A percentile compares a stretch with the other conserved stretches of the same genome.
Evolutionary conservation across 805 yeast species (phyloP).

Genomic region (Ogataea pignaliae): DNA sequence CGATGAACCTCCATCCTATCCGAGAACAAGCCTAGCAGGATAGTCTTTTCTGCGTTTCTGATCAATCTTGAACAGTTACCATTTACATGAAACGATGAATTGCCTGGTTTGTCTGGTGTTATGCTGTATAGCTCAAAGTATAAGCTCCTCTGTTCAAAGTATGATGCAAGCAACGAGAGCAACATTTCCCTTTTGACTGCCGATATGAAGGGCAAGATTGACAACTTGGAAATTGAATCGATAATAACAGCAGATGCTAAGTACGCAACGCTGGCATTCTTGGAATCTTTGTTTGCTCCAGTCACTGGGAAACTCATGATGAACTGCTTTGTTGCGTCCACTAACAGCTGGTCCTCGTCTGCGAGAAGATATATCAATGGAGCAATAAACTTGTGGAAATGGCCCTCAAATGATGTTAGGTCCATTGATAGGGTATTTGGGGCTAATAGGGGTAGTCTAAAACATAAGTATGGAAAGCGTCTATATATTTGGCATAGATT

Average conservation of each 20-base stretch:
- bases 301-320: conserved; percentile 29
- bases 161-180: conserved; percentile 35
- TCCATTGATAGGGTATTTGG: conserved; percentile 1
- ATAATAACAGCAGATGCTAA: conserved; percentile 36
- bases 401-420: conserved; percentile 16
- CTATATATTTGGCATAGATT: conserved; percentile 30
- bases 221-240: conserved; percentile 32
- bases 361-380: conserved; percentile 36
- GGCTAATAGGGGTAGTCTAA: conserved; percentile 2
- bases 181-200: conserved; percentile 27
- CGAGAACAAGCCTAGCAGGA: conserved; percentile 47
- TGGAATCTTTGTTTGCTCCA: conserved; percentile 26
- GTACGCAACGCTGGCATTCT: conserved; percentile 31
- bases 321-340: conserved; percentile 33
- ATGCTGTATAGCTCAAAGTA: conserved; percentile 7
- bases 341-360: conserved; percentile 33
- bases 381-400: conserved; percentile 17
- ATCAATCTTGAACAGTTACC: conserved; percentile 31
- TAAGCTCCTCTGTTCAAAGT: conserved; percentile 33
- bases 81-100: conserved; percentile 14
- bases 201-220: conserved; percentile 19
- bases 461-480: conserved; percentile 32
- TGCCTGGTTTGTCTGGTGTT: not conserved
- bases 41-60: conserved; percentile 44
- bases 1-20: conserved; percentile 47